Conservation (phyloP, 2,329 filamentous ascomycete species). For the Ophiostoma fasciatum region DNA sequence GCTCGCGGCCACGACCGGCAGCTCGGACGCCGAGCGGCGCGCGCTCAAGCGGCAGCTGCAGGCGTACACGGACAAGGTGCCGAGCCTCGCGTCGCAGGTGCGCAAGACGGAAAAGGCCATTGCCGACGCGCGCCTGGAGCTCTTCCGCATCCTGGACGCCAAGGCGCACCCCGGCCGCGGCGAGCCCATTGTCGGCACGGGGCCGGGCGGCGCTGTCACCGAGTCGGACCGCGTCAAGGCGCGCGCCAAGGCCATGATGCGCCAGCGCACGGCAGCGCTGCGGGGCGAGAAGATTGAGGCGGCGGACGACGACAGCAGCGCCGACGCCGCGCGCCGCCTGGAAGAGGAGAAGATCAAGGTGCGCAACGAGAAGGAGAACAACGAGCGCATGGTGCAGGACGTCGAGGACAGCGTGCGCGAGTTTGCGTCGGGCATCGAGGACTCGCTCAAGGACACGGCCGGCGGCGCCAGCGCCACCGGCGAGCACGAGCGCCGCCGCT, state of each 20-base stretch:
- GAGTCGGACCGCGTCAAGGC: constrained; percentile 92
- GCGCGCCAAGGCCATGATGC: constrained; percentile 95
- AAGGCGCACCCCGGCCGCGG: constrained; percentile 79
- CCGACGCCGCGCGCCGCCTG: constrained; percentile 66
- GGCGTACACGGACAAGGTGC: constrained; percentile 73
- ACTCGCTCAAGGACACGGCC: constrained; percentile 68
- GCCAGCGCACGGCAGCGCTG: constrained; percentile 84
- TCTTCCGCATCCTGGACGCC: constrained; percentile 86
- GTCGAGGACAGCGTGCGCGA: constrained; percentile 92
- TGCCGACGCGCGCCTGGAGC: constrained; percentile 75
- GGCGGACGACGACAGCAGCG: constrained; percentile 58
- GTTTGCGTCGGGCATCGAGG: constrained; percentile 72
- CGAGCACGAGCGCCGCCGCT: constrained; percentile 82
- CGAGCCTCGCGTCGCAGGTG: constrained; percentile 83
- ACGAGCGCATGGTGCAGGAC: constrained; percentile 91
- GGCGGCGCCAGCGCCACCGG: constrained; percentile 57
- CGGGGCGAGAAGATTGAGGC: constrained; percentile 66
- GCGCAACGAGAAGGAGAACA: constrained; percentile 76
- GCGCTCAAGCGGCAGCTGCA: constrained; percentile 82
- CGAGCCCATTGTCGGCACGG: constrained; percentile 74
- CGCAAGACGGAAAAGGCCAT: constrained; percentile 84
- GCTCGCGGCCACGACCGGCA: constrained; percentile 50
- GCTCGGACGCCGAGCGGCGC: constrained; percentile 79
- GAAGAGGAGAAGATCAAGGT: constrained; percentile 78
- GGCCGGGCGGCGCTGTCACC: constrained; percentile 77